Base-by-base conservation (phyloP, 352 stramenopile species). In the Phytophthora europaea region DNA sequence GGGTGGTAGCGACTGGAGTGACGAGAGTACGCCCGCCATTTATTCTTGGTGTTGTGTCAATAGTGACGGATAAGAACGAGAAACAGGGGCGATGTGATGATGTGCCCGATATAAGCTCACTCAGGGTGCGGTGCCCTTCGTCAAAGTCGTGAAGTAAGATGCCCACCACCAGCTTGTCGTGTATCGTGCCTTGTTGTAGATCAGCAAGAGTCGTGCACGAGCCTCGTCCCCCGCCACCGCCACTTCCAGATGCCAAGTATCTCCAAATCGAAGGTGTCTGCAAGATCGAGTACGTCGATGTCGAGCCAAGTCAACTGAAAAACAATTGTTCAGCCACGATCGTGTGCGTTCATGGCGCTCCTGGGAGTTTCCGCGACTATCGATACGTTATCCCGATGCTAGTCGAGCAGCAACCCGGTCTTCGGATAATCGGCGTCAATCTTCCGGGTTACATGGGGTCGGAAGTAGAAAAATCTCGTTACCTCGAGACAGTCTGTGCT, bases 331-430 rank as follows among this genome's bases (percentile, higher is more conserved):
- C 52, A 40, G 63, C 63, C 2, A 85, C 83, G 20, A 40, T 89
- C 38, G 81, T 88, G 28, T 72, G 88, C n/a, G 55, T 92, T 63
- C 85, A 92, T 50, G 83, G 84, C 10, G 82, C 84, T 40, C 82
- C 82, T 36, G 84, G 84, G 0, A 85, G 74, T 47, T 82, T 83
- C 59, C 61, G 70, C 26, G 82, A 89, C 48, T 91, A 85, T 73
- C 76, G 78, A 38, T 82, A 91, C 63, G 40, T 91, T 20, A 76
- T 85, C 51, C 84, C 84, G n/a, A 55, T 81, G 28, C 67, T 92
- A 31, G 50, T 72, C 12, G 40, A 76, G 31, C 54, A 70, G 45
- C 73, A 72, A 16, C 65, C 70, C 38, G 61, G 56, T 6, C 43
- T 72, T 62, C 73, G 73, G 0, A 60, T 87, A 23, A 68, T 87